phyloP scores from a whole-genome alignment of 148 eudicot species.

The Rhododendron vialii region DNA sequence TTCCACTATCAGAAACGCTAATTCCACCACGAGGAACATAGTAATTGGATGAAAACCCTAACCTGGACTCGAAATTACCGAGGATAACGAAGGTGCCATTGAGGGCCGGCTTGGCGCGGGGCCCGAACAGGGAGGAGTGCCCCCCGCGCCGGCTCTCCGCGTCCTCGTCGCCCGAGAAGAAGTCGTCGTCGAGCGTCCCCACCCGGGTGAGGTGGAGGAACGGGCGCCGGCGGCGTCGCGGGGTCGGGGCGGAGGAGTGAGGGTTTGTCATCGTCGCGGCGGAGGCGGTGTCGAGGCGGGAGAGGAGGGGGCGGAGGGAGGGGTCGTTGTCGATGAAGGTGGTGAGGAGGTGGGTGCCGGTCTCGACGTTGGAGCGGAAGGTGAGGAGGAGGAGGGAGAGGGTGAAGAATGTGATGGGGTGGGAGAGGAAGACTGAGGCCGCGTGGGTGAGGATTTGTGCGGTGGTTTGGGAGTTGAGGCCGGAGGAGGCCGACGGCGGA shows the following conservation, averaged over 20 bases:
- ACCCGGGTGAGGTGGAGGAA: constrained; percentile 88
- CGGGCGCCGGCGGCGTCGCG: constrained; percentile 34
- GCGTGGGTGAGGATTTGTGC: constrained; percentile 38
- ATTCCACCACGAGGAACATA: constrained; percentile 19
- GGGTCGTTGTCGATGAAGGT: constrained; percentile 66
- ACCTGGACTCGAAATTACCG: constrained; percentile 22
- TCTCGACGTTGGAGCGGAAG: constrained; percentile 69
- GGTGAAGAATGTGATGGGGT: constrained; percentile 48
- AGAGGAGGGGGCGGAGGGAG: constrained; percentile 54
- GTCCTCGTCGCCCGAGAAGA: constrained; percentile 79
- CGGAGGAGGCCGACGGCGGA: constrained; percentile 26
- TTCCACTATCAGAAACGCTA: not conserved
- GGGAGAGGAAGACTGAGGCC: constrained; percentile 31
- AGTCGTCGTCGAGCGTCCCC: constrained; percentile 86
- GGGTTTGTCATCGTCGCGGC: not conserved
- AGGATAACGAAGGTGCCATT: constrained; percentile 34
- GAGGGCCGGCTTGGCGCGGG: constrained; percentile 11
- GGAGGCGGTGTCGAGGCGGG: constrained; percentile 42
- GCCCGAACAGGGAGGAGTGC: constrained; percentile 27
- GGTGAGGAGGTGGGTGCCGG: constrained; percentile 56
- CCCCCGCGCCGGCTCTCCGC: constrained; percentile 30
- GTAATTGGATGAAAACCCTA: constrained; percentile 35
- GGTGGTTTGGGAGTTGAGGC: constrained; percentile 37
- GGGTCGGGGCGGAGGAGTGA: constrained; percentile 6
- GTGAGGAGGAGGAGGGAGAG: constrained; percentile 66